Evolutionary conservation across 768 basidiomycete species (phyloP), one percentile per base, ranked within the genome.

Genomic region (Trametes punicea): DNA sequence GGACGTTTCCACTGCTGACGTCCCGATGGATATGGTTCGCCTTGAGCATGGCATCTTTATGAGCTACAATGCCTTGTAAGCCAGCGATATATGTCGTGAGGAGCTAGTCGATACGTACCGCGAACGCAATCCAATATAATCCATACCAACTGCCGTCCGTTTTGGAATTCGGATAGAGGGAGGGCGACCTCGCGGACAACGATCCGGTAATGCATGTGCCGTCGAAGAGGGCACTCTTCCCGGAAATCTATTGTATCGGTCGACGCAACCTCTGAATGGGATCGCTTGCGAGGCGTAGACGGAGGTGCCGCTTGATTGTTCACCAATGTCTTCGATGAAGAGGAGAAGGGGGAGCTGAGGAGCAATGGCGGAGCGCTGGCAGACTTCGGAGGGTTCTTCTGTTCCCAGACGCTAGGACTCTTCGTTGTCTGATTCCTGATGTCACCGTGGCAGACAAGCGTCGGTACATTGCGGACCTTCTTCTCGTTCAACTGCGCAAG

Each of bases 151-250:
- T 57, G 29, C 2, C 20, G 33, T 9, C 42, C 42, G 13, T 10
- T 2, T 20, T 6, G 16, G 21, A 57, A 57, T 6, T 44, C 25
- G 1, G 16, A 25, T 26, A 57, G 20, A 8, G 41, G 49, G 23
- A 51, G n/a, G 7, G 33, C 41, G 13, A 57, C 56, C 18, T 57
- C 56, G 21, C 45, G 21, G 5, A 39, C 50, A 30, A 57, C 56
- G 4, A 57, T 8, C 4, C 56, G 48, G 23, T 57, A 57, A 49
- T 51, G 56, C 6, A 9, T 31, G 20, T 57, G 56, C 6, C 40
- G 29, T 6, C 42, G 41, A 1, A 53, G 33, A 2, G 49, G 23
- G 29, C 13, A 40, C 6, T 50, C 49, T 36, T 53, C 51, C 10
- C 13, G 11, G 20, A n/a, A n/a, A 23, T 3, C 2, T 5, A 16